Base-by-base conservation (phyloP, 208 protist species). In the Leishmania major region DNA sequence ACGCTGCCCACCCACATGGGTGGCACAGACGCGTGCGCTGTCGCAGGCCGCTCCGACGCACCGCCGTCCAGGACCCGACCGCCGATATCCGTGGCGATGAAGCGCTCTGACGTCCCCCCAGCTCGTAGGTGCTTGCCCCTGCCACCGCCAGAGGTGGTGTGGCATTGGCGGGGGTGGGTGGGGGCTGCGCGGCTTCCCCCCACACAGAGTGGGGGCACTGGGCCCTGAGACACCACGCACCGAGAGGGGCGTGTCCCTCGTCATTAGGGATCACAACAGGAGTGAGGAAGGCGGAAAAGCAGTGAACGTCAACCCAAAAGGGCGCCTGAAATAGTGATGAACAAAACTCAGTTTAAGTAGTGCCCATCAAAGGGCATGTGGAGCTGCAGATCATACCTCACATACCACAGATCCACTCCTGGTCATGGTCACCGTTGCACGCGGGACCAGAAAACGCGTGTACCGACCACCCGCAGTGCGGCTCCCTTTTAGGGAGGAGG, bases 311-410 rank as follows among this genome's bases (percentile, higher is more conserved):
- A 28, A 35, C 69, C 0, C 49, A 7, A 51, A 22, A 47, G 49
- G 17, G 15, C 0, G 31, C 28, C 40, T 6, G 37, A 66, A 66
- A 35, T 5, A 49, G 35, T 1, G n/a, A 55, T 45, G 25, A 28
- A 7, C n/a, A 67, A 45, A 47, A n/a, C 37, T 25, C 25, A 7
- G 49, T 28, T 15, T 47, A n/a, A 77, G 49, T 40, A 71, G 59
- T 28, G 35, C 77, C 4, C 57, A 94, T 87, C 28, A 90, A 74
- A 8, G 94, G 93, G 78, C 93, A 97, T 11, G 82, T 88, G 17
- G 89, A 83, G 69, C 93, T 90, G n/a, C 88, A 96, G 60, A 97
- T 86, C 10, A 98, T 89, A 69, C 94, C 93, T 60, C 93, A 97
- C 87, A 92, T 93, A n/a, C 96, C 94, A 77, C 96, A 97, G 13